Conservation (phyloP, 768 basidiomycete genomes). For the Mycena capillaripes region DNA sequence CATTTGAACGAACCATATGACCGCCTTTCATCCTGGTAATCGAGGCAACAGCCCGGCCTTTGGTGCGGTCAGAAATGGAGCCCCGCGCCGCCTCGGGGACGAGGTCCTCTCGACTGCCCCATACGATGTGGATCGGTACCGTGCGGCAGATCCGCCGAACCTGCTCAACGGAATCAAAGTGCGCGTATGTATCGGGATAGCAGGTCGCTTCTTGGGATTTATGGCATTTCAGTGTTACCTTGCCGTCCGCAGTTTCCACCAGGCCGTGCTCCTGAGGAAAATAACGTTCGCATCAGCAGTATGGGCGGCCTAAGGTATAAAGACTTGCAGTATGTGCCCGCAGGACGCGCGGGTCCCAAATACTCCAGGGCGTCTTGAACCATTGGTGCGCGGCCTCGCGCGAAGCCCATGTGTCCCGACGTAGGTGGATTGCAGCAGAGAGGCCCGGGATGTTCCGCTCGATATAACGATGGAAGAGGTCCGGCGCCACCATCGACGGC, state of each 20-base stretch:
- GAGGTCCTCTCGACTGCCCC: constrained; percentile 59
- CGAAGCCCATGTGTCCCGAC: constrained; percentile 45
- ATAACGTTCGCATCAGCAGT: not conserved
- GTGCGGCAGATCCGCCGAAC: constrained; percentile 51
- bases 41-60: constrained; percentile 59
- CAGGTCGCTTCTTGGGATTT: constrained; percentile 59
- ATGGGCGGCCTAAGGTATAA: not conserved
- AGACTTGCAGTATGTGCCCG: constrained; percentile 43
- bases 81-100: constrained; percentile 60
- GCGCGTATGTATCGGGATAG: constrained; percentile 58
- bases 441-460: constrained; percentile 37
- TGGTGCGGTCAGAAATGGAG: constrained; percentile 54
- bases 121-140: constrained; percentile 62
- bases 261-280: constrained; percentile 38
- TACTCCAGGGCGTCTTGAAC: constrained; percentile 45
- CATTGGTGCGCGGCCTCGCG: constrained; percentile 44
- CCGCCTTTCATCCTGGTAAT: constrained; percentile 59
- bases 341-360: constrained; percentile 48
- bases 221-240: constrained; percentile 59
- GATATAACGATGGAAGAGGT: constrained; percentile 36
- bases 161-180: constrained; percentile 55
- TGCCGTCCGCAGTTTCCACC: constrained; percentile 29
- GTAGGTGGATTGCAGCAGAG: constrained; percentile 38
- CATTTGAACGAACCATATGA: constrained; percentile 62
- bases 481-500: constrained; percentile 42